Evolutionary conservation across 2,329 filamentous ascomycete species (phyloP), one percentile per base, ranked within the genome.

Genomic region (Huntiella abstrusa): DNA sequence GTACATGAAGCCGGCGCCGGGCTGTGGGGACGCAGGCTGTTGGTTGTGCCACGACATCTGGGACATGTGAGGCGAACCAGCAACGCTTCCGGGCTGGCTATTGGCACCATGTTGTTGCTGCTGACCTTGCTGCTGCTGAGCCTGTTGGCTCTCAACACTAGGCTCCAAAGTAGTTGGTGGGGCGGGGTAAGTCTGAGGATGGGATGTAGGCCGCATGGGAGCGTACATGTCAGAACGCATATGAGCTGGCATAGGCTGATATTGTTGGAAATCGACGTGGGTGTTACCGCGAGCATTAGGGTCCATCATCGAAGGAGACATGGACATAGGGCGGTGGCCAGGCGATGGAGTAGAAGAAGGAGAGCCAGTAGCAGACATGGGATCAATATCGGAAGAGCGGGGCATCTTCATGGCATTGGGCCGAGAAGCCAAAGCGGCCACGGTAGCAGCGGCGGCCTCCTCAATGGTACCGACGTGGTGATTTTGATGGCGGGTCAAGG

Each of bases 391-490:
- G 1, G 80, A 84, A 51, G 71, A 62, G 51, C 74, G 61, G 44
- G 56, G 56, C 22, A 62, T 59, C 37, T 60, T 62, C 51, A 62
- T 65, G 12, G 55, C 56, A 13, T 58, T 56, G 45, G 62, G 64
- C 36, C 64, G 62, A 15, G 66, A 66, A 1, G 86, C 83, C 53
- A 95, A 68, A 44, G 83, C 87, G 37, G 86, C 86, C 33, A 84
- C 86, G 0, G 86, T 94, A 4, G 86, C 84, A 3, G 78, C 83
- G 2, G 86, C 86, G 6, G 88, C 85, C 61, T 96, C 88, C 60
- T 95, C 88, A 12, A 95, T 83, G 0, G 87, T 95, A 37, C 88
- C 91, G 15, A 83, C 92, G 61, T 96, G 91, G 56, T 93, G 84
- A 55, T 93, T 94, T 63, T 95, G 86, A 59, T 98, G 91, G 43